Percentiles rank a stretch among this genome's conserved stretches.
phyloP scores from a whole-genome alignment of 2,329 filamentous ascomycete genomes.

The Paraphoma chrysanthemicola region DNA sequence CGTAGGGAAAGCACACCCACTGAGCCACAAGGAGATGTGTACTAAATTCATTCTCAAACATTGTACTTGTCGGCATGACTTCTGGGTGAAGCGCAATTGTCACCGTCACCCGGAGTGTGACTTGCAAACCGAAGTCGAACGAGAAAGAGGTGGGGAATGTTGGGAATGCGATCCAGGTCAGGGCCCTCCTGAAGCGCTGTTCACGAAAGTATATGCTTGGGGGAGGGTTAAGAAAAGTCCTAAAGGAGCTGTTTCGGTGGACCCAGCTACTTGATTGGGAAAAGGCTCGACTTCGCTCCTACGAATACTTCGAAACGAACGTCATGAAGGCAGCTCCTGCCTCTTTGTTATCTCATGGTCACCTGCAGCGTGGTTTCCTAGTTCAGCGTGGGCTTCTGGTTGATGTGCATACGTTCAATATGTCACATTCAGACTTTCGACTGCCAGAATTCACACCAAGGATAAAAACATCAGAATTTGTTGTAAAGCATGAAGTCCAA shows the following conservation, averaged over 20 bases:
- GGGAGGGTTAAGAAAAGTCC: constrained; percentile 14
- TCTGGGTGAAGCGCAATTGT: constrained; percentile 27
- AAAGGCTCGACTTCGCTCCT: background rate
- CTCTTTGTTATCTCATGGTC: background rate
- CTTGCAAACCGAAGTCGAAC: constrained; percentile 21
- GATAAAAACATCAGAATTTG: too few relatives aligned
- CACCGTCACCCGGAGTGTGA: constrained; percentile 20
- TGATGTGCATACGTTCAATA: too few relatives aligned
- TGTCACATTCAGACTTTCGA: background rate
- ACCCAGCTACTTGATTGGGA: background rate
- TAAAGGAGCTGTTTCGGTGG: constrained; percentile 1
- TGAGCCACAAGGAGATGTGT: constrained; percentile 17
- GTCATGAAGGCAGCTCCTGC: background rate
- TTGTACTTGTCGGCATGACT: constrained; percentile 24
- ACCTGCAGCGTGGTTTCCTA: too few relatives aligned
- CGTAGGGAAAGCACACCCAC: background rate
- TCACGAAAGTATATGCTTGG: constrained; percentile 25
- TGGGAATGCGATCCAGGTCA: constrained; percentile 33
- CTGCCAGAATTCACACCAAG: background rate
- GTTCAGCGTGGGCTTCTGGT: too few relatives aligned
- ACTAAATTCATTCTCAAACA: constrained; percentile 30
- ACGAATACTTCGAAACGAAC: background rate
- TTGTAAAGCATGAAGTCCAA: too few relatives aligned
- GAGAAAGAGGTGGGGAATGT: constrained; percentile 27
- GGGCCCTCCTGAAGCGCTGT: constrained; percentile 28